Evolutionary conservation across 2,329 filamentous ascomycete species (phyloP), one percentile per base, ranked within the genome.

Genomic region (Aquanectria penicillioides): DNA sequence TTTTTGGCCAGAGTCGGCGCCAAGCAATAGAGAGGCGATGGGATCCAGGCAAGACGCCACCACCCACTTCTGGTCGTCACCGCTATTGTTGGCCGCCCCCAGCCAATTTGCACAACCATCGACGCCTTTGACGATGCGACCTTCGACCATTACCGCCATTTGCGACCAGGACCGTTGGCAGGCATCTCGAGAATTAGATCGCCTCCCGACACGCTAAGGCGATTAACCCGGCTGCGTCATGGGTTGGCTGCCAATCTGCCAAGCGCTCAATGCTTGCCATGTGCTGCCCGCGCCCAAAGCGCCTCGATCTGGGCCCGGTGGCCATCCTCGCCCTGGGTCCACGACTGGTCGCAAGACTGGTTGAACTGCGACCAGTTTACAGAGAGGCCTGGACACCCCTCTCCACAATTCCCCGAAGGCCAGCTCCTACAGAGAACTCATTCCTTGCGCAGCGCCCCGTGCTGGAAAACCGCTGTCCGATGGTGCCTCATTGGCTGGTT

Each of bases 241-340:
- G 20, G 28, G 25, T 28, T 18, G 10, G 5, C 15, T 26, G 23
- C 31, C 15, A 8, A 7, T 18, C 33, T 26, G 8, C 22, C 8
- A 13, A n/a, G n/a, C n/a, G n/a, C n/a, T n/a, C n/a, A n/a, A n/a
- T 37, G 33, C 6, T 20, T 41, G 17, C 25, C 36, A 43, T 26
- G 17, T 23, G 44, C 52, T 41, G 52, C 25, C 18, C 22, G 33
- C 31, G 50, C 40, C 22, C 20, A 28, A 47, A 41, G 37, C 49
- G 49, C 49, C 37, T n/a, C 11, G 38, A 22, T 25, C 26, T 15
- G 25, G 31, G 36, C 51, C 54, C 29, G 47, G 54, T 57, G 54
- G 47, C 20, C 20, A n/a, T 20, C 43, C 25, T 10, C 33, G 38
- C 47, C 54, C 54, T 25, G 54, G 54, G 54, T 57, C 37, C 38